These are phyloP conservation scores for Amyloporia xantha DNA, from an alignment of 768 basidiomycete species.

Conservation along the genomic window DNA sequence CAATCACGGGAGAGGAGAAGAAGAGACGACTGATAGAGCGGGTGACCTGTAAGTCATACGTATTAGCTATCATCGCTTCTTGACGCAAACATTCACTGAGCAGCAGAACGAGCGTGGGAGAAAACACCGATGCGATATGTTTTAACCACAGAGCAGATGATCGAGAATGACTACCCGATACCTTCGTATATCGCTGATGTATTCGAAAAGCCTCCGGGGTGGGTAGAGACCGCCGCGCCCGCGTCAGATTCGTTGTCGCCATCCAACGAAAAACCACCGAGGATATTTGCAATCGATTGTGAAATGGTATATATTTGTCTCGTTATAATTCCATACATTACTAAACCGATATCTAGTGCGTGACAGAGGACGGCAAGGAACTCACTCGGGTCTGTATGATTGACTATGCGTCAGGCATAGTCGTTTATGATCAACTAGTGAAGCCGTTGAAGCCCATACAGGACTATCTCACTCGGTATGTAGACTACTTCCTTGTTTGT, in stretches of 20 bases:
- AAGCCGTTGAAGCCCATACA: conserved; percentile 78
- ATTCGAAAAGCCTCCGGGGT: conserved; percentile 58
- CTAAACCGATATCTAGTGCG: conserved; percentile 45
- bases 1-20: conserved; percentile 76
- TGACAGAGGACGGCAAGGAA: conserved; percentile 86
- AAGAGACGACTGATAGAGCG: conserved; percentile 49
- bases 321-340: background rate
- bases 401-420: conserved; percentile 63
- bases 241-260: conserved; percentile 26
- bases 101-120: conserved; percentile 56
- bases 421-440: conserved; percentile 85
- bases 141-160: conserved; percentile 78
- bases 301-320: conserved; percentile 69
- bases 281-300: conserved; percentile 86
- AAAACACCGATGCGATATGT: conserved; percentile 66
- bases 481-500: background rate
- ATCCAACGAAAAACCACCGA: conserved; percentile 28
- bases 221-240: conserved; percentile 72
- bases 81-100: conserved; percentile 4
- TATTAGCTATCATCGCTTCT: background rate
- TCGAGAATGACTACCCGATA: conserved; percentile 89
- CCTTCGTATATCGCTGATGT: conserved; percentile 79
- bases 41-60: conserved; percentile 27
- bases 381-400: conserved; percentile 81
- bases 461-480: conserved; percentile 89